Conservation (phyloP, 345 rosid genomes). For the Litchi chinensis region DNA sequence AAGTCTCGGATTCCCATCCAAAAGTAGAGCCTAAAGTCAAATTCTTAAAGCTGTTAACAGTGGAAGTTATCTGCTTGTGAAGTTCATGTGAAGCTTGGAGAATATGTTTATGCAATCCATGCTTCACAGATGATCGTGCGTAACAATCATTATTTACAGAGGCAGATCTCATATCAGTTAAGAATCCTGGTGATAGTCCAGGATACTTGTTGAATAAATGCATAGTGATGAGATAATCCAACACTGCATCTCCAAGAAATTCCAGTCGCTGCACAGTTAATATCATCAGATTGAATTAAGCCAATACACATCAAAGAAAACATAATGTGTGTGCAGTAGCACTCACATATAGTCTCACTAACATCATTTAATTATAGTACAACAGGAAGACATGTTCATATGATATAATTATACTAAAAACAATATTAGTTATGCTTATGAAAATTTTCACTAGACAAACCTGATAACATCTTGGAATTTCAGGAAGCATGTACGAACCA, state of each 20-base stretch:
- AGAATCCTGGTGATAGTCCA: constrained; percentile 65
- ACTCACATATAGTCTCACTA: neutral
- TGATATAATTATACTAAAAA: neutral
- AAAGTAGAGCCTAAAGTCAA: constrained; percentile 43
- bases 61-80: constrained; percentile 44
- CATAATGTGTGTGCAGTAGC: neutral
- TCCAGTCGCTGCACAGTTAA: constrained; percentile 70
- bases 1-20: constrained; percentile 81
- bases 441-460: constrained; percentile 32
- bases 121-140: constrained; percentile 61
- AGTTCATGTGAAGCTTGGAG: constrained; percentile 72
- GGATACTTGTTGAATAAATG: constrained; percentile 62
- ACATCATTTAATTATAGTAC: neutral
- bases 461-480: constrained; percentile 90
- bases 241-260: constrained; percentile 87
- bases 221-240: constrained; percentile 75
- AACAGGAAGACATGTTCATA: neutral
- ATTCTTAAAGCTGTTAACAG: constrained; percentile 36
- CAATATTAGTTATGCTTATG: too few relatives aligned
- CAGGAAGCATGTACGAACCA: constrained; percentile 91
- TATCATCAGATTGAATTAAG: neutral
- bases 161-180: constrained; percentile 93
- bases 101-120: constrained; percentile 65
- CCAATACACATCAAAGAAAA: neutral
- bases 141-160: constrained; percentile 91